These are phyloP conservation scores for Tulasnella sp. DNA, from an alignment of 768 basidiomycete genomes.

Conservation along the genomic window DNA sequence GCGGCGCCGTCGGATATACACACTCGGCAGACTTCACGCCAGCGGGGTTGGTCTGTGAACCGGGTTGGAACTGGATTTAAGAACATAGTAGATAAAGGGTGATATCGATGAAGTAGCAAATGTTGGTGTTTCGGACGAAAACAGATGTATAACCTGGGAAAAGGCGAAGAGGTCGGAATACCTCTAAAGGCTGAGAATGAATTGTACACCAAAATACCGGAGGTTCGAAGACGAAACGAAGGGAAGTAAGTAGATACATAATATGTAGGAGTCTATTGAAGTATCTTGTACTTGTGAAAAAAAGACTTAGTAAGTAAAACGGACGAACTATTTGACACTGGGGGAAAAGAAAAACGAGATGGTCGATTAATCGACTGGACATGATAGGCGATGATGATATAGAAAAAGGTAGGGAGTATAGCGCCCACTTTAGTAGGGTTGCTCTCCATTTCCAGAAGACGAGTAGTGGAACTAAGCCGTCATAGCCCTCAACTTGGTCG, in stretches of 20 bases:
- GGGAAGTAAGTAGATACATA: background rate
- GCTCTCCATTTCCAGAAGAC: background rate
- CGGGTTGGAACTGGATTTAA: no score
- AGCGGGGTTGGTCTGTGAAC: no score
- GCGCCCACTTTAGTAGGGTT: background rate
- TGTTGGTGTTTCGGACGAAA: no score
- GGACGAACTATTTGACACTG: background rate
- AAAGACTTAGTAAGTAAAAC: background rate
- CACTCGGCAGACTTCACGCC: no score
- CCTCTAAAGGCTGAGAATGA: background rate
- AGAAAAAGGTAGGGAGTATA: background rate
- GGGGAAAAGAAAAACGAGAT: background rate
- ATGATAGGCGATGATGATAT: background rate
- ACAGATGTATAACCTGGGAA: no score
- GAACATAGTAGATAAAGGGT: no score
- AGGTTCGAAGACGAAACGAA: background rate
- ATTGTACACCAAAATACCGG: background rate
- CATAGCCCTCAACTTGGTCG: conserved; percentile 17
- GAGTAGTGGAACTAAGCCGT: background rate
- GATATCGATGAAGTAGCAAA: no score
- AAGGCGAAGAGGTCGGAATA: no score
- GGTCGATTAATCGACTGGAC: background rate
- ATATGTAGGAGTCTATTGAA: background rate
- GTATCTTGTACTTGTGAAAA: background rate
- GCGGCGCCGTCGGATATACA: no score